Base-by-base conservation (phyloP, 2,329 filamentous ascomycete genomes). In the Aspergillus alliaceus region DNA sequence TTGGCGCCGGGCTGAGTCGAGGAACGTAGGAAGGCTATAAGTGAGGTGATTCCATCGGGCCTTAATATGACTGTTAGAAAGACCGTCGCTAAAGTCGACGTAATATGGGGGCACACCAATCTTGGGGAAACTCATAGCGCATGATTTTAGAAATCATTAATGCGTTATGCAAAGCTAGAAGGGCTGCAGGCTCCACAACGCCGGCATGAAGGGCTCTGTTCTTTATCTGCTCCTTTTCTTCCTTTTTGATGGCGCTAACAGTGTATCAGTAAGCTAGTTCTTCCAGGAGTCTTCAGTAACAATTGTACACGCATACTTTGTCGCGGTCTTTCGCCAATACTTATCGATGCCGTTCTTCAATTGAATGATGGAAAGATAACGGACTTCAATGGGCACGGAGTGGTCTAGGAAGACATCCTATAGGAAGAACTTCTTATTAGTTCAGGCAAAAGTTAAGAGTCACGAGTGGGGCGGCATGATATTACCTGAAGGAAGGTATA, bases 301-400 rank as follows among this genome's bases (percentile, higher is more conserved):
- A n/a, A n/a, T 50, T 25, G 29, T 8, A n/a, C 25, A 44, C 24
- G 61, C 73, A 27, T 85, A 84, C 71, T 88, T 86, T 56, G 89
- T 84, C 50, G 90, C 86, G 32, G 90, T 90, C 71, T 82, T 91
- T 70, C 95, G 85, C 95, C 95, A 99, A 75, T 92, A 91, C 71
- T 89, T 92, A 72, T 98, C 93, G 74, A 98, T 93, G 54, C 93
- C 95, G 73, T 98, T 97, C 73, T 98, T 98, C 53, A 99, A 82
- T 71, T 96, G 90, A 64, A 98, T 96, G 57, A 98, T 86, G 54
- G 93, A 90, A 11, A 97, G 86, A 69, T 96, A 92, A 59, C 95
- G 90, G 53, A 93, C 84, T 67, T 96, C 88, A 57, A 85, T 77
- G 1, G 91, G 90, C 1, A 96, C 79, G 2, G 86, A 86, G 59